Evolutionary conservation across 2,329 filamentous ascomycete genomes (phyloP).

Genomic region (Penicillium capsulatum): DNA sequence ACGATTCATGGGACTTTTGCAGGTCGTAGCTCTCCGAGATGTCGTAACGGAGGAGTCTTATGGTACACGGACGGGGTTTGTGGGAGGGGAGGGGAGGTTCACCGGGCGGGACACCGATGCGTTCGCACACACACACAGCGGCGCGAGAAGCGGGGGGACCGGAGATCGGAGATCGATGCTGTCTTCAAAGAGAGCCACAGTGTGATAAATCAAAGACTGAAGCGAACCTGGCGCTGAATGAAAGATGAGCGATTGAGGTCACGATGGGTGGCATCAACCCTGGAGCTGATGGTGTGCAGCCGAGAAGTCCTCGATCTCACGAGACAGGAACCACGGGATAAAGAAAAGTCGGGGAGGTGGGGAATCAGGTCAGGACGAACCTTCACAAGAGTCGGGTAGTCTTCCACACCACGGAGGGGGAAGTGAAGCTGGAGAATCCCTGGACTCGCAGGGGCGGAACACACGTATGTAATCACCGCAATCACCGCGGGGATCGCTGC

Average conservation of each 20-base stretch:
- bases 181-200: background rate
- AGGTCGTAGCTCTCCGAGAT: conserved; percentile 23
- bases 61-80: conserved; percentile 22
- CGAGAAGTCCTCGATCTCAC: conserved; percentile 11
- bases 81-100: conserved; percentile 16
- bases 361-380: conserved; percentile 20
- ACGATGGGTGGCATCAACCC: conserved; percentile 20
- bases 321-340: background rate
- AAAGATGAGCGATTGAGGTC: conserved; percentile 16
- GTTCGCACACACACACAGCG: conserved; percentile 16
- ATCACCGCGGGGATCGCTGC: conserved; percentile 9
- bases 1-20: conserved; percentile 37
- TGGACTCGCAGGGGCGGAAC: conserved; percentile 10
- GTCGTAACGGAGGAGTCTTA: conserved; percentile 27
- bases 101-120: conserved; percentile 19
- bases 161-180: background rate
- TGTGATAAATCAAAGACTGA: conserved; percentile 8
- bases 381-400: conserved; percentile 17
- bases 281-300: conserved; percentile 19
- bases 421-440: conserved; percentile 3
- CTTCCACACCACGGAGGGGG: conserved; percentile 3
- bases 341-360: conserved; percentile 1
- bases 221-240: conserved; percentile 20
- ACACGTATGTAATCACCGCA: conserved; percentile 9
- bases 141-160: conserved; percentile 1